phyloP scores from a whole-genome alignment of 2,329 filamentous ascomycete genomes.

The Neofusicoccum parvum region DNA sequence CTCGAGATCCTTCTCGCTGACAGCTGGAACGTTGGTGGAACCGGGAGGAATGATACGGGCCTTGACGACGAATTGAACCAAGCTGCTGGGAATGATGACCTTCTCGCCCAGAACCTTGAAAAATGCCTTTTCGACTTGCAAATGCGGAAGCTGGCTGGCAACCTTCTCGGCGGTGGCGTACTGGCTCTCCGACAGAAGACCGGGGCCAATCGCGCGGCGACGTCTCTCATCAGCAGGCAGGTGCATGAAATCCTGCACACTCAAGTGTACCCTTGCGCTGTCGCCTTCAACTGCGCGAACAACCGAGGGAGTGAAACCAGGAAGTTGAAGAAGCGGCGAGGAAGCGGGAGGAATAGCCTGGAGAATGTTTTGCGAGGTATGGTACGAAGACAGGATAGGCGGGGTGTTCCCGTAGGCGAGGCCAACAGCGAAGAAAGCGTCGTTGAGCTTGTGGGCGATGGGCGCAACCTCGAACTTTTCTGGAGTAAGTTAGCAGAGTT shows the following conservation, averaged over 20 bases:
- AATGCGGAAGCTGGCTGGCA: conserved; percentile 78
- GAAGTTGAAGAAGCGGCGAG: conserved; percentile 89
- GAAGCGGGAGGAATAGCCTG: conserved; percentile 83
- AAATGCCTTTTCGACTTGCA: conserved; percentile 88
- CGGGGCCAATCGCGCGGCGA: conserved; percentile 68
- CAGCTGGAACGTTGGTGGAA: conserved; percentile 69
- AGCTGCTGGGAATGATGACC: conserved; percentile 85
- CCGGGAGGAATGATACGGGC: conserved; percentile 91
- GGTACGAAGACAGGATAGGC: conserved; percentile 81
- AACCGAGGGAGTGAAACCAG: conserved; percentile 72
- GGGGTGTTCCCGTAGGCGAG: conserved; percentile 83
- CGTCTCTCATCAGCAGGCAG: conserved; percentile 74
- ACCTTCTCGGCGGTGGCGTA: conserved; percentile 76
- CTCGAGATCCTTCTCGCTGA: conserved; percentile 79
- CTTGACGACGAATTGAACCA: conserved; percentile 94
- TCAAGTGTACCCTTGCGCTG: conserved; percentile 63
- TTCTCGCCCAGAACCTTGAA: conserved; percentile 98
- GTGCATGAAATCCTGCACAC: conserved; percentile 86
- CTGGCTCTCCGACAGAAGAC: conserved; percentile 72
- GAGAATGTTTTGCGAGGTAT: conserved; percentile 80
- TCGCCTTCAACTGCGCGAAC: conserved; percentile 71
- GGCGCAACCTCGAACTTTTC: conserved; percentile 89
- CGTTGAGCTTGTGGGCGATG: conserved; percentile 80
- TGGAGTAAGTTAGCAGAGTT: conserved; percentile 30
- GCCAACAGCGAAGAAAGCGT: conserved; percentile 82